These are phyloP conservation scores for Sporothrix sp. DNA, from an alignment of 2,329 filamentous ascomycete genomes.

Conservation along the genomic window DNA sequence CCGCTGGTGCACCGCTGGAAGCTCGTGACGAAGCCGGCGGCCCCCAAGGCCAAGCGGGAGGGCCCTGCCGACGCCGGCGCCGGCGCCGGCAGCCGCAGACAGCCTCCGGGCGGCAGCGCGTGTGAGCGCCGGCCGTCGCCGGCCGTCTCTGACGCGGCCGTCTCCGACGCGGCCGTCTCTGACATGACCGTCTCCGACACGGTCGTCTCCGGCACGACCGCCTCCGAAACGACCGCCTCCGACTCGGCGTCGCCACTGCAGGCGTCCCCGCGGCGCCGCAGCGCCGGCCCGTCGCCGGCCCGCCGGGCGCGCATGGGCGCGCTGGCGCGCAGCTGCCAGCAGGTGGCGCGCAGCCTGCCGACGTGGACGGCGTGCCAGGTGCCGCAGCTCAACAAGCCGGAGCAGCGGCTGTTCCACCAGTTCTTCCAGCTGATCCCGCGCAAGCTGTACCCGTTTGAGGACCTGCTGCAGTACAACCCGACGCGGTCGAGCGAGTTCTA, in stretches of 20 bases:
- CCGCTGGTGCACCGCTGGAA: conserved; percentile 21
- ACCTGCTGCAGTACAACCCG: conserved; percentile 25
- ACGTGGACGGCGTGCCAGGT: conserved; percentile 15
- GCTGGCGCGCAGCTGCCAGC: conserved; percentile 7
- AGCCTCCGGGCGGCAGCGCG: not conserved
- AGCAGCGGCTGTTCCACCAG: conserved; percentile 23
- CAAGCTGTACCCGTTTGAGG: conserved; percentile 27
- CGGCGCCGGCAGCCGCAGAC: not conserved
- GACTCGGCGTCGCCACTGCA: too few relatives aligned
- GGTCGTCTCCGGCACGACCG: too few relatives aligned
- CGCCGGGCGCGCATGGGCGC: conserved; percentile 3
- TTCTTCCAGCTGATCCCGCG: conserved; percentile 23
- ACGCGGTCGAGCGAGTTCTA: conserved; percentile 21
- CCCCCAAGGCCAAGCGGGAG: not conserved
- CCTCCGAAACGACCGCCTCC: too few relatives aligned
- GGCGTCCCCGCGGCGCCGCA: not conserved
- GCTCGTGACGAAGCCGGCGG: conserved; percentile 20
- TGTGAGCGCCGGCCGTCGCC: not conserved
- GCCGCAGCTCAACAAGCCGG: conserved; percentile 18
- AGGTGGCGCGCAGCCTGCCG: conserved; percentile 13
- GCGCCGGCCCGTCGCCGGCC: conserved; percentile 1
- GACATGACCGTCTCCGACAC: too few relatives aligned
- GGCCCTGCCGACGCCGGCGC: not conserved
- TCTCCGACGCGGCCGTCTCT: too few relatives aligned
- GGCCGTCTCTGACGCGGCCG: conserved; percentile 3